Evolutionary conservation across 2,329 filamentous ascomycete species (phyloP).

Genomic region (Paramyrothecium roridum): DNA sequence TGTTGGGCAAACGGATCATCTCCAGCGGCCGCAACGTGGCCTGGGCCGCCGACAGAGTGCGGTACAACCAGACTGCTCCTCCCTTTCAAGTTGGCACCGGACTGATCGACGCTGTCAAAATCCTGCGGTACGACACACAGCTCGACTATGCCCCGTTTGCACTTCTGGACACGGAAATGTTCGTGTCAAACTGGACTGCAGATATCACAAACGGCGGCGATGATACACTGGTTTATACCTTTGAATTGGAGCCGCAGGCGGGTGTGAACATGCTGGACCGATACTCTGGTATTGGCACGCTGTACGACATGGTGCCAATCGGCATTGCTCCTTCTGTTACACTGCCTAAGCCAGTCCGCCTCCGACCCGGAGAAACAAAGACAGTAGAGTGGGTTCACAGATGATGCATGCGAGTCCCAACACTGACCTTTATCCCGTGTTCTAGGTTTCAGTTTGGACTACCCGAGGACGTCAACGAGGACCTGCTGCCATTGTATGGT

Average conservation of each 20-base stretch:
- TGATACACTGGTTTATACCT: slow-evolving; percentile 34
- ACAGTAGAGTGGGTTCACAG: slow-evolving; percentile 18
- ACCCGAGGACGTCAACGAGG: slow-evolving; percentile 23
- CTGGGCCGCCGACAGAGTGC: slow-evolving; percentile 20
- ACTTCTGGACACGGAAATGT: slow-evolving; percentile 46
- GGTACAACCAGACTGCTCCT: slow-evolving; percentile 21
- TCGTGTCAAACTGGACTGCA: slow-evolving; percentile 28
- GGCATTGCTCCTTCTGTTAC: slow-evolving; percentile 22
- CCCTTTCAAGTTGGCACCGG: slow-evolving; percentile 43
- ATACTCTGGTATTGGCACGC: slow-evolving; percentile 21
- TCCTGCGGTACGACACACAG: slow-evolving; percentile 33
- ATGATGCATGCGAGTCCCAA: not conserved
- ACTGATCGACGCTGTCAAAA: slow-evolving; percentile 40
- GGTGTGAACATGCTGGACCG: slow-evolving; percentile 30
- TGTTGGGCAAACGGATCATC: slow-evolving; percentile 28
- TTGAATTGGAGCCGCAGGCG: slow-evolving; percentile 35
- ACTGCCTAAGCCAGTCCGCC: slow-evolving; percentile 19
- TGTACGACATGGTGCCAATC: slow-evolving; percentile 22
- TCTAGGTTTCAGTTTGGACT: slow-evolving; percentile 24
- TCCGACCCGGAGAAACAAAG: slow-evolving; percentile 24
- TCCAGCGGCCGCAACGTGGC: slow-evolving; percentile 28
- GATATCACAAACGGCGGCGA: slow-evolving; percentile 41
- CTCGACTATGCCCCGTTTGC: slow-evolving; percentile 39
- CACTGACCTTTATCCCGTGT: not conserved
- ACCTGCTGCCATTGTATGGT: slow-evolving; percentile 38